Percentiles rank a stretch among this genome's conserved stretches.
Conservation (phyloP, 2,329 filamentous ascomycete species). For the Xylaria sp. region DNA sequence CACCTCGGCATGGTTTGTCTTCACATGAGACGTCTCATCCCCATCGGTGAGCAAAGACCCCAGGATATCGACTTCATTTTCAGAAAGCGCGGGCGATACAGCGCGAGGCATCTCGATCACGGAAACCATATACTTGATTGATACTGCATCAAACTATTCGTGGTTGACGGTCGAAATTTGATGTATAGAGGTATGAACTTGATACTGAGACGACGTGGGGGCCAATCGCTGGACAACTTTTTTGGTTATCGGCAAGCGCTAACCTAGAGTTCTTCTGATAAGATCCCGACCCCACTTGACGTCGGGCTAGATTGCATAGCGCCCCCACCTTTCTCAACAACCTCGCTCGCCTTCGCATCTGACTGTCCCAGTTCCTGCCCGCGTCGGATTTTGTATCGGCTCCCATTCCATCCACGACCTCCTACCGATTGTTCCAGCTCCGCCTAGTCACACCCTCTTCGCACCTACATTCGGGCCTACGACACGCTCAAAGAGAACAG, state of each 20-base stretch:
- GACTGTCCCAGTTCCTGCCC: constrained; percentile 1
- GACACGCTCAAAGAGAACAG: background rate
- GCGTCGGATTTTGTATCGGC: background rate
- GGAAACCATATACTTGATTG: background rate
- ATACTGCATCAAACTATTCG: constrained; percentile 1
- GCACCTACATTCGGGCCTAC: background rate
- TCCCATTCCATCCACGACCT: constrained; percentile 3
- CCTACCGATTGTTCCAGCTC: background rate
- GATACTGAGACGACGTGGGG: constrained; percentile 17
- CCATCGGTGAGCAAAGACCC: constrained; percentile 76
- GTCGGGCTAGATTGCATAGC: background rate
- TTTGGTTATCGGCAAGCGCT: constrained; percentile 35
- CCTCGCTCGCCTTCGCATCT: constrained; percentile 11
- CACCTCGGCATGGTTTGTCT: constrained; percentile 50
- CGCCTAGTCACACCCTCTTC: background rate
- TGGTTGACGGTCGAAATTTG: background rate
- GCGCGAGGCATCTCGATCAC: constrained; percentile 72
- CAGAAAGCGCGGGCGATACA: constrained; percentile 83
- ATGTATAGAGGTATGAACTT: background rate
- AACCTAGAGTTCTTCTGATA: constrained; percentile 31
- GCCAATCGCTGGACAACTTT: constrained; percentile 29
- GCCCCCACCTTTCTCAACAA: constrained; percentile 17
- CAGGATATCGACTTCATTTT: constrained; percentile 92
- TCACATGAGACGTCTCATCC: constrained; percentile 58
- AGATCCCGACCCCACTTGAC: constrained; percentile 34